Evolutionary conservation across 2,329 filamentous ascomycete genomes (phyloP).

Genomic region (Paecilomyces niveus): DNA sequence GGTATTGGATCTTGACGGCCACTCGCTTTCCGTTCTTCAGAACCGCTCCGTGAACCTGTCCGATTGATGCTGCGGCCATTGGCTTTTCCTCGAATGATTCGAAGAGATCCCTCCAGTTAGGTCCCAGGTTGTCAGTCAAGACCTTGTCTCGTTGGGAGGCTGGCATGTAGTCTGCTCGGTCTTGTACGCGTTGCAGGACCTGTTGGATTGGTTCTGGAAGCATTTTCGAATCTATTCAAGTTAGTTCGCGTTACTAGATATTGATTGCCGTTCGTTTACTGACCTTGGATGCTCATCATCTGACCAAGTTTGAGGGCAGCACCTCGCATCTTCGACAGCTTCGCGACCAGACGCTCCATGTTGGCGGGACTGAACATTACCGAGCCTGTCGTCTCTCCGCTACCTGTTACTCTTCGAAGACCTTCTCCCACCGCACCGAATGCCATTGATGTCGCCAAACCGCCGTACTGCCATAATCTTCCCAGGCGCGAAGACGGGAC

Average conservation of each 20-base stretch:
- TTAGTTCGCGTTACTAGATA: conserved; percentile 1
- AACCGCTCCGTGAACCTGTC: conserved; percentile 84
- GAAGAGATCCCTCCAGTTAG: conserved; percentile 79
- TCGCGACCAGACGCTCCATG: conserved; percentile 86
- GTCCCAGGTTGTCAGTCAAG: conserved; percentile 67
- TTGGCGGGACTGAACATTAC: conserved; percentile 82
- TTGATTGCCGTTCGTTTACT: conserved; percentile 3
- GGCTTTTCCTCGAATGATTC: conserved; percentile 80
- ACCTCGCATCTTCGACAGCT: conserved; percentile 91
- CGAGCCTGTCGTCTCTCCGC: conserved; percentile 57
- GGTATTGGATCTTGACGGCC: conserved; percentile 96
- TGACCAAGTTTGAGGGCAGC: conserved; percentile 96
- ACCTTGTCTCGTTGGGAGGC: conserved; percentile 85
- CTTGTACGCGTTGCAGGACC: conserved; percentile 88
- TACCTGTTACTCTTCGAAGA: conserved; percentile 70
- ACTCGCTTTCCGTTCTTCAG: conserved; percentile 69
- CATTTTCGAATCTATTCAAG: conserved; percentile 70
- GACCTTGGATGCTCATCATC: conserved; percentile 90
- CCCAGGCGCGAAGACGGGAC: conserved; percentile 84
- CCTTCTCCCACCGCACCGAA: conserved; percentile 84
- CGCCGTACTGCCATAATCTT: conserved; percentile 89
- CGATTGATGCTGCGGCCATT: conserved; percentile 92
- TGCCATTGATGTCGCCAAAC: conserved; percentile 89
- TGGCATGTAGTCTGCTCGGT: conserved; percentile 97
- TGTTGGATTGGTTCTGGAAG: conserved; percentile 79